Evolutionary conservation across 2,329 filamentous ascomycete genomes (phyloP), one percentile per base, ranked within the genome.

Genomic region (Colletotrichum sublineola): DNA sequence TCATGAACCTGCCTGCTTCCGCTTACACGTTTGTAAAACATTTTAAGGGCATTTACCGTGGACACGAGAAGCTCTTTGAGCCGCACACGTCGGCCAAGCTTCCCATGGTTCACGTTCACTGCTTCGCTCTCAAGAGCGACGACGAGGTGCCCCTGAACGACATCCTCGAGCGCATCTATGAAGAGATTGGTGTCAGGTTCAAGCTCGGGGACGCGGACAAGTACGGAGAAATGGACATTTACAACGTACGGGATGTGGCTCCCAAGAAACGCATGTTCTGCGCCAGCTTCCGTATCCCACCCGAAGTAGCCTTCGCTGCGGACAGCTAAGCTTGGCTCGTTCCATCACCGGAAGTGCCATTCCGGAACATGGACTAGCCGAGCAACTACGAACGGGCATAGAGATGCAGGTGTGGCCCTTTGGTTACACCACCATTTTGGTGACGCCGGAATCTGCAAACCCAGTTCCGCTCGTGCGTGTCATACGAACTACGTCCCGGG

Each of bases 191-290:
- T 14, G 77, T 83, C 53, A 74, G 78, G 73, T 79, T 86, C 63
- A 79, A 77, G 68, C 80, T 83, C 14, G 86, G 84, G 15, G 84
- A 89, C 69, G 81, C 82, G 36, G 84, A 86, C 66, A 79, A 80
- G 38, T 82, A 86, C 60, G 83, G 84, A 7, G 82, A 89, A 76
- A 83, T 89, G 48, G 84, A 84, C 0, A 89, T 94, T 74, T 83
- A 90, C 72, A 90, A 93, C 71, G 94, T 98, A 44, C 88, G 96
- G 75, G 91, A 97, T 76, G 96, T 99, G 67, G 94, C 95, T 71
- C 96, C 96, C 6, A 92, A 94, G 78, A 99, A 99, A 87, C 90
- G 93, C 79, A 98, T 98, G 95, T 98, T 96, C 82, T 98, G 96
- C 81, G 96, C 94, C 40, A 97, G 91, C 76, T 98, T 99, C 83